Evolutionary conservation across 768 basidiomycete genomes (phyloP).

Genomic region (Leucosporidium yakuticum): DNA sequence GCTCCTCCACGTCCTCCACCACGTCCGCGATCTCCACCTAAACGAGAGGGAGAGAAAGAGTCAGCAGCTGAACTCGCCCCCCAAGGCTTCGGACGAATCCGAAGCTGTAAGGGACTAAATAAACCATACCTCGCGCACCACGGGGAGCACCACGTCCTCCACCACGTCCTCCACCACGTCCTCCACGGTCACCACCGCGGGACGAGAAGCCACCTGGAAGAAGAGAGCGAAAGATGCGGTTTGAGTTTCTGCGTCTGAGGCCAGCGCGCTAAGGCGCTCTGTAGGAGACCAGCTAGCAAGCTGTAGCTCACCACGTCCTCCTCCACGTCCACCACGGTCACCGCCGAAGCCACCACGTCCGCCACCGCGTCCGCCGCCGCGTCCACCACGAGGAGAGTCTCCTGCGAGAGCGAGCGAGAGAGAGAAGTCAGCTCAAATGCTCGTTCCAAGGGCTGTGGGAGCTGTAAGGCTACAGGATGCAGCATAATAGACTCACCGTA

Average conservation of each 20-base stretch:
- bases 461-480: too few relatives aligned
- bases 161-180: conserved; percentile 41
- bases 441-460: too few relatives aligned
- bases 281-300: neutral
- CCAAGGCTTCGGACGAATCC: neutral
- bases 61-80: neutral
- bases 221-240: neutral
- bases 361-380: neutral
- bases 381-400: conserved; percentile 1
- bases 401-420: neutral
- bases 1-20: conserved; percentile 49
- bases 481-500: too few relatives aligned
- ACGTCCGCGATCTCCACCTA: conserved; percentile 17
- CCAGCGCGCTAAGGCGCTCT: neutral
- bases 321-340: conserved; percentile 7
- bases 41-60: neutral
- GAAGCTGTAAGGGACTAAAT: neutral
- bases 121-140: neutral
- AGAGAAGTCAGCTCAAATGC: too few relatives aligned
- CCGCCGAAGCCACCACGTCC: neutral
- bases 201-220: conserved; percentile 45
- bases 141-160: conserved; percentile 23
- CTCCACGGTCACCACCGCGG: conserved; percentile 43
- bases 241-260: neutral
- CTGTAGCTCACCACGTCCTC: neutral